Evolutionary conservation across 2,329 filamentous ascomycete species (phyloP).

Genomic region (Cladosporium colombiae): DNA sequence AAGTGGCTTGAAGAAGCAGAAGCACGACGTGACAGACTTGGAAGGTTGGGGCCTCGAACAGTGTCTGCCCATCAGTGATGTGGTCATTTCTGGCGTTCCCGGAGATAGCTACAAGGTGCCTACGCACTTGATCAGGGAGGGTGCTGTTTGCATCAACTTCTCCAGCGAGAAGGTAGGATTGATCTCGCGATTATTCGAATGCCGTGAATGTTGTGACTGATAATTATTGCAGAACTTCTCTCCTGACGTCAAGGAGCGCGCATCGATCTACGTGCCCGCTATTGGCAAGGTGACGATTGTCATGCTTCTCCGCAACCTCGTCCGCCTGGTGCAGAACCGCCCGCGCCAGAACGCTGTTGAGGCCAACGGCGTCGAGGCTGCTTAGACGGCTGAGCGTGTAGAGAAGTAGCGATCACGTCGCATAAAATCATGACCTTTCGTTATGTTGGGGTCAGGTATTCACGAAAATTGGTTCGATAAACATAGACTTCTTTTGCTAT

Average conservation of each 20-base stretch:
- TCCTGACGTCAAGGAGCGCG: slow-evolving; percentile 87
- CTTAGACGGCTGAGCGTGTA: not conserved
- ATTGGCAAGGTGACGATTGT: slow-evolving; percentile 98
- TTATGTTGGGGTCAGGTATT: not conserved
- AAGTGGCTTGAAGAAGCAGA: slow-evolving; percentile 77
- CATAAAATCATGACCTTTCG: not conserved
- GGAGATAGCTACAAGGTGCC: slow-evolving; percentile 88
- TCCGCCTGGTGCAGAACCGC: slow-evolving; percentile 55
- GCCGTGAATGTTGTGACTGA: slow-evolving; percentile 15
- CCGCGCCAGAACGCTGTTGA: slow-evolving; percentile 23
- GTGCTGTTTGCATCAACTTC: slow-evolving; percentile 98
- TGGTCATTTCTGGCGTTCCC: slow-evolving; percentile 91
- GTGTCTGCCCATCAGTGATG: slow-evolving; percentile 84
- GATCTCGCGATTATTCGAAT: not conserved
- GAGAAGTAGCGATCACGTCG: not conserved
- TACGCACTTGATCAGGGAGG: slow-evolving; percentile 77
- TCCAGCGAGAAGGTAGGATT: slow-evolving; percentile 73
- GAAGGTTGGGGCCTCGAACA: slow-evolving; percentile 77
- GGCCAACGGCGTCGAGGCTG: slow-evolving; percentile 4
- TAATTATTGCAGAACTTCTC: slow-evolving; percentile 69
- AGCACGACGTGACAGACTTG: slow-evolving; percentile 85
- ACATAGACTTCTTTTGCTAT: not conserved
- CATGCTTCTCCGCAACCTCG: slow-evolving; percentile 81
- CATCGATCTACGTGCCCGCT: slow-evolving; percentile 93
- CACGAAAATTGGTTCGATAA: not conserved